Base-by-base conservation (phyloP, 495 filamentous ascomycete genomes). In the Neurospora sp. region DNA sequence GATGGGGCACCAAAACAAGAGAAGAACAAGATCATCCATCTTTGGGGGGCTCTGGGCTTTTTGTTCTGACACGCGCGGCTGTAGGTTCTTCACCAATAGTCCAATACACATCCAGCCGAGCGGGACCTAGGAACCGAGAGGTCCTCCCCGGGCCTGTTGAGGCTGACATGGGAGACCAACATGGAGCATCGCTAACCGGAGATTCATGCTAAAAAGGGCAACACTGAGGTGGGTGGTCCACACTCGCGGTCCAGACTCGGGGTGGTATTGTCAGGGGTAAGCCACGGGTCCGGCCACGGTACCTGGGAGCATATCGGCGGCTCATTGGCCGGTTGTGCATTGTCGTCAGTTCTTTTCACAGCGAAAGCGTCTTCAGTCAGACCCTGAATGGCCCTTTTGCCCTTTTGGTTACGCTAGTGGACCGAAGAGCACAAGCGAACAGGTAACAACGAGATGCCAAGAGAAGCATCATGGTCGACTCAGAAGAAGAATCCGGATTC, bases 1-100 rank as follows among this genome's bases (percentile, higher is more conserved):
- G 12, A 59, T 71, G 72, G 42, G 73, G 72, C 73, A 74, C 70
- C 75, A 69, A 61, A 46, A 71, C 72, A 74, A 70, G 74, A 78
- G 71, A 72, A 40, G 38, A 71, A 73, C 16, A 70, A 61, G 53
- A 35, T 31, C 53, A 61, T 61, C 22, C 53, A 61, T 61, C 22
- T 61, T 61, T 31, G 53, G 53, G 48, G 53, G 22, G 22, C 53
- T 61, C 27, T 61, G 53, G 53, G 22, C 53, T 61, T 61, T 61
- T 61, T 61, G 53, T 61, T 61, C 53, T 61, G 53, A 61, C 53
- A 61, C 53, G 22, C 53, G 22, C 22, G 53, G 53, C 12, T 61
- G 53, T 61, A 31, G 22, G 22, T 35, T 31, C 53, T 31, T 61
- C 48, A 31, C 53, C 53, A 61, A 35, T 31, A 35, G 31, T 35